Conservation (phyloP, 192 early-diverging fungal species). For the Linderina pennispora region DNA sequence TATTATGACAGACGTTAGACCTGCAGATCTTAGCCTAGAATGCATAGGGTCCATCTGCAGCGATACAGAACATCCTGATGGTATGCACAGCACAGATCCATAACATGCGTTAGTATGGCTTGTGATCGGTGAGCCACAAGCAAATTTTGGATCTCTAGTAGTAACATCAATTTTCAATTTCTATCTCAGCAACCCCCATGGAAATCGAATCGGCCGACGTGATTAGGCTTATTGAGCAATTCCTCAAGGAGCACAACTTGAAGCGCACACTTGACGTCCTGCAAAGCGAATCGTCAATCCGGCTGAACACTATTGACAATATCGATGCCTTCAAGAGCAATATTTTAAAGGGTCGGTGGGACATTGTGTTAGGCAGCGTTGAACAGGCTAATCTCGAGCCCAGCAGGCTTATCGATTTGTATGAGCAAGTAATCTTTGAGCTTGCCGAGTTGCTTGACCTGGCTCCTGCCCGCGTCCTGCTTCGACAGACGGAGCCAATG, state of each 20-base stretch:
- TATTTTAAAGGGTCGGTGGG: slow-evolving; percentile 82
- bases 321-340: slow-evolving; percentile 64
- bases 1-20: too few relatives aligned
- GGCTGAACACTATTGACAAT: slow-evolving; percentile 84
- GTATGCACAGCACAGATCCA: too few relatives aligned
- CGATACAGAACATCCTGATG: too few relatives aligned
- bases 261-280: slow-evolving; percentile 67
- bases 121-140: too few relatives aligned
- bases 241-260: slow-evolving; percentile 88
- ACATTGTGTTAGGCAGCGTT: slow-evolving; percentile 69
- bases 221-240: slow-evolving; percentile 88
- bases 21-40: too few relatives aligned
- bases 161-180: too few relatives aligned
- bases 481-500: slow-evolving; percentile 91
- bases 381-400: slow-evolving; percentile 60
- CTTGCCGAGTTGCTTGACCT: slow-evolving; percentile 79
- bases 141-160: too few relatives aligned
- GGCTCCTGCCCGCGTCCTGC: slow-evolving; percentile 71
- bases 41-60: too few relatives aligned
- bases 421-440: slow-evolving; percentile 89
- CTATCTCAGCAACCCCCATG: too few relatives aligned
- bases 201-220: slow-evolving; percentile 53
- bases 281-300: slow-evolving; percentile 74
- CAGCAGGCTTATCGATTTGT: slow-evolving; percentile 73
- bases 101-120: too few relatives aligned